A percentile compares a stretch with the other conserved stretches of the same genome.
These are phyloP conservation scores for Penicillium sp. DNA, from an alignment of 2,329 filamentous ascomycete genomes.

Conservation along the genomic window DNA sequence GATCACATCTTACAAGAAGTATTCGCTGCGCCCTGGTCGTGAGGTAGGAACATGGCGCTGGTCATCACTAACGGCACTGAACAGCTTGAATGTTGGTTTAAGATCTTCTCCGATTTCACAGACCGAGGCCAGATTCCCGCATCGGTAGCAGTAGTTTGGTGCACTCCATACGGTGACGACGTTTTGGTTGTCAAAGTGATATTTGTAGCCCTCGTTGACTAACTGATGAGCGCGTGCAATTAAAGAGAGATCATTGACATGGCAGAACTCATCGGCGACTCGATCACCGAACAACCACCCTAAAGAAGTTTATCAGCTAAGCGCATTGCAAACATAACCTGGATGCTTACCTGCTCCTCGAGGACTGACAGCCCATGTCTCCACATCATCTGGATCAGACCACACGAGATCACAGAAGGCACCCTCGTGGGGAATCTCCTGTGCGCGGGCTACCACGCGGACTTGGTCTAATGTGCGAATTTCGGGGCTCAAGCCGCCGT, in stretches of 20 bases:
- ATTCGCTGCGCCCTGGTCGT: slow-evolving; percentile 47
- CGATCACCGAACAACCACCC: slow-evolving; percentile 66
- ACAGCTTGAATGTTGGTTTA: slow-evolving; percentile 74
- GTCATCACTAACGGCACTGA: slow-evolving; percentile 47
- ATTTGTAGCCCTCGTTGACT: slow-evolving; percentile 78
- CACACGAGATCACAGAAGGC: slow-evolving; percentile 74
- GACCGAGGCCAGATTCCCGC: slow-evolving; percentile 84
- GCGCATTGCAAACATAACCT: slow-evolving; percentile 37
- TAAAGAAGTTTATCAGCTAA: slow-evolving; percentile 1
- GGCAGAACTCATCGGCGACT: slow-evolving; percentile 71
- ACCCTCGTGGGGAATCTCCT: slow-evolving; percentile 73
- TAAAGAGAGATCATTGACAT: slow-evolving; percentile 67
- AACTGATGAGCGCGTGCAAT: slow-evolving; percentile 72
- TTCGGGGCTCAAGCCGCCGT: slow-evolving; percentile 50
- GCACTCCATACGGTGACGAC: slow-evolving; percentile 79
- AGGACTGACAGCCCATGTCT: slow-evolving; percentile 67
- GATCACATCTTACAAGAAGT: slow-evolving; percentile 43
- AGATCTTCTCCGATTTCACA: slow-evolving; percentile 86
- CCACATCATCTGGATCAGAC: slow-evolving; percentile 69
- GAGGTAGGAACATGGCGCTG: slow-evolving; percentile 45
- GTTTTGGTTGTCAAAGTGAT: slow-evolving; percentile 91
- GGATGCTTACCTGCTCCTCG: slow-evolving; percentile 58
- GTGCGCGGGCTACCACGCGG: slow-evolving; percentile 67
- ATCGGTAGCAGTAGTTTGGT: slow-evolving; percentile 95
- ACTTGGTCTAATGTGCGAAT: slow-evolving; percentile 57